Evolutionary conservation across 2,329 filamentous ascomycete genomes (phyloP).

Genomic region (Aspergillus ochraceoroseus): DNA sequence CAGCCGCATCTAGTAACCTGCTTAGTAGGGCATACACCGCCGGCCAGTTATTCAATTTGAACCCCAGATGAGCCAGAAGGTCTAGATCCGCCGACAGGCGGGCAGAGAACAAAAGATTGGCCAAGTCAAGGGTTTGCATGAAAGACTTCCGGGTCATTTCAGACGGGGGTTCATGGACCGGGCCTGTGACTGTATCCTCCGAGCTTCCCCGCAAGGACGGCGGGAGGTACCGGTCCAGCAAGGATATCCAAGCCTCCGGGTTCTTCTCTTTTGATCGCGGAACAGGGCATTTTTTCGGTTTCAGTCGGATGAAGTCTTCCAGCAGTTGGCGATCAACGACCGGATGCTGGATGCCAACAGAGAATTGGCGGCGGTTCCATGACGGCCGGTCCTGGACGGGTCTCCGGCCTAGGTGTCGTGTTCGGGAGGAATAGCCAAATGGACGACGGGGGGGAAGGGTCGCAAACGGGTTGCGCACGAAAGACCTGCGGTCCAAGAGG

Average conservation of each 20-base stretch:
- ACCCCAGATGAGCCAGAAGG: constrained; percentile 40
- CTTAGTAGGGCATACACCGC: constrained; percentile 39
- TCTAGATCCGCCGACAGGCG: constrained; percentile 30
- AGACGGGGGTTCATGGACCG: constrained; percentile 1
- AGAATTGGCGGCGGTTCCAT: constrained; percentile 25
- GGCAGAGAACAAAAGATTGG: constrained; percentile 31
- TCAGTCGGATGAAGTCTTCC: constrained; percentile 11
- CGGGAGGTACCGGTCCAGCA: constrained; percentile 35
- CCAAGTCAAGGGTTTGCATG: constrained; percentile 29
- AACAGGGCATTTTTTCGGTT: constrained; percentile 19
- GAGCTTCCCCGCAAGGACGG: constrained; percentile 21
- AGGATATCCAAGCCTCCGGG: constrained; percentile 33
- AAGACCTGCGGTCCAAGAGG: constrained; percentile 31
- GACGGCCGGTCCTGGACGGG: constrained; percentile 13
- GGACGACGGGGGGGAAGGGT: constrained; percentile 10
- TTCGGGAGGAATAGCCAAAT: constrained; percentile 4
- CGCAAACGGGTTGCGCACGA: too few relatives aligned
- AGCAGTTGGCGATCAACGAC: constrained; percentile 22
- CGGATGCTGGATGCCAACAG: constrained; percentile 14
- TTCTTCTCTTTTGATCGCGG: constrained; percentile 20
- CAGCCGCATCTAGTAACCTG: constrained; percentile 38
- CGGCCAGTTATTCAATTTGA: constrained; percentile 39
- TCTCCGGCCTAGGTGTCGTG: constrained; percentile 11
- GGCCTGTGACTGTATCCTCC: constrained; percentile 8
- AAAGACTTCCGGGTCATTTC: constrained; percentile 16